Evolutionary conservation across 306 rosid species (phyloP).

Genomic region (Acacia melanoxylon): DNA sequence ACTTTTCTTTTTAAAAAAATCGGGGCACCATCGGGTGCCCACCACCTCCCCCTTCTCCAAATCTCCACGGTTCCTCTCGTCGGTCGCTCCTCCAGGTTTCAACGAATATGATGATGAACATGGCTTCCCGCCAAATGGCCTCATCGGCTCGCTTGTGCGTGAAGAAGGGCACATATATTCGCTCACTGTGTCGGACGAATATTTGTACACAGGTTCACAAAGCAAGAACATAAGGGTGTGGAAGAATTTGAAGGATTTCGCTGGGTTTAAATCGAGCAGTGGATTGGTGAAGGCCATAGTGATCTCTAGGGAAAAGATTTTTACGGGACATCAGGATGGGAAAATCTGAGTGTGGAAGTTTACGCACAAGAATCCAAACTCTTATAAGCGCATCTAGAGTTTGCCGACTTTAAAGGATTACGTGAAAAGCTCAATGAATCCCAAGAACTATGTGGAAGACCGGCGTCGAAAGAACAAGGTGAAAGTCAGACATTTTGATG

Average conservation of each 20-base stretch:
- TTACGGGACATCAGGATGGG: conserved; percentile 96
- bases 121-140: conserved; percentile 34
- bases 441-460: conserved; percentile 76
- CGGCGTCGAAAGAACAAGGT: conserved; percentile 59
- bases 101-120: conserved; percentile 11
- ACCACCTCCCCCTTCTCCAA: conserved; percentile 53
- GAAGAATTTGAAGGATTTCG: conserved; percentile 70
- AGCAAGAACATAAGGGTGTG: conserved; percentile 92
- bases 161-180: conserved; percentile 91
- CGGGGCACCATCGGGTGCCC: too few relatives aligned
- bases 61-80: conserved; percentile 70
- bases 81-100: background rate
- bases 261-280: conserved; percentile 80
- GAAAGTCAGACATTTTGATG: conserved; percentile 75
- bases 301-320: conserved; percentile 54
- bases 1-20: too few relatives aligned
- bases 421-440: conserved; percentile 70
- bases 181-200: conserved; percentile 60
- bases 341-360: conserved; percentile 84
- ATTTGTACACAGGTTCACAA: conserved; percentile 86
- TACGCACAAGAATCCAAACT: conserved; percentile 32
- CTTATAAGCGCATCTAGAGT: conserved; percentile 64
- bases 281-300: conserved; percentile 84
- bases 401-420: conserved; percentile 70
- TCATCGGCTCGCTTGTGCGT: conserved; percentile 72